phyloP scores from a whole-genome alignment of 1,284 basidiomycete species.

The Marasmius sp. region DNA sequence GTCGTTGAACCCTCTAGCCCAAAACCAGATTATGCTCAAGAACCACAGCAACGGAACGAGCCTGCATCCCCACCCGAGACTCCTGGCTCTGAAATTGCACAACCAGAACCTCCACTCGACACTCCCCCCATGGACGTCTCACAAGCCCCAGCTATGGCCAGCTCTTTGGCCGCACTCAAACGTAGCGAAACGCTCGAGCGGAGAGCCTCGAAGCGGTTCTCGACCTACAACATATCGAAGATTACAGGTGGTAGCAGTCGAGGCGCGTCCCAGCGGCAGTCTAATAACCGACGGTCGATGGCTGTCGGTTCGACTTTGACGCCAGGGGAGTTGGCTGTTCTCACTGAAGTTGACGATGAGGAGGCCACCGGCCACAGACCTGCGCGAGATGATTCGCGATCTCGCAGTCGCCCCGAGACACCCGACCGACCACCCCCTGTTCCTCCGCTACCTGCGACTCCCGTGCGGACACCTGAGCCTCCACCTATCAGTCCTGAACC shows the following conservation, averaged over 20 bases:
- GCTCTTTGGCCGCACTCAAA: conserved; percentile 87
- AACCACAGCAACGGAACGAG: conserved; percentile 19
- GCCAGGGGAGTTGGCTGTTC: conserved; percentile 63
- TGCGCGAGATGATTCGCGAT: conserved; percentile 23
- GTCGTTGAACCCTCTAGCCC: conserved; percentile 55
- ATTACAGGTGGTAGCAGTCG: conserved; percentile 71
- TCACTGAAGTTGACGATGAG: conserved; percentile 71
- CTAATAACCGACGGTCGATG: conserved; percentile 63
- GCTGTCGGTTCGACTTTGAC: conserved; percentile 62
- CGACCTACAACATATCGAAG: conserved; percentile 93
- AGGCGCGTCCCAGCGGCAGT: conserved; percentile 42
- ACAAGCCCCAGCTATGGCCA: conserved; percentile 68
- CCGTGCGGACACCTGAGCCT: conserved; percentile 36
- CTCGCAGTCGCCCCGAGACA: conserved; percentile 30
- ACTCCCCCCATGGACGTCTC: conserved; percentile 43
- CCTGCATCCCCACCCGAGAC: conserved; percentile 41
- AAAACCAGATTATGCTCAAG: conserved; percentile 13
- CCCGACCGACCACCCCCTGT: conserved; percentile 46
- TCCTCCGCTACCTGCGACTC: conserved; percentile 40
- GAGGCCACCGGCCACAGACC: conserved; percentile 26
- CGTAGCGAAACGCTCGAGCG: conserved; percentile 86
- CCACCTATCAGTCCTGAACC: conserved; percentile 23
- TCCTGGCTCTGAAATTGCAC: conserved; percentile 21
- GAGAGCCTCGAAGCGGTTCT: conserved; percentile 94
- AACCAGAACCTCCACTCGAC: conserved; percentile 35